These are phyloP conservation scores for Aphanomyces euteiches DNA, from an alignment of 352 stramenopile genomes.

Conservation along the genomic window DNA sequence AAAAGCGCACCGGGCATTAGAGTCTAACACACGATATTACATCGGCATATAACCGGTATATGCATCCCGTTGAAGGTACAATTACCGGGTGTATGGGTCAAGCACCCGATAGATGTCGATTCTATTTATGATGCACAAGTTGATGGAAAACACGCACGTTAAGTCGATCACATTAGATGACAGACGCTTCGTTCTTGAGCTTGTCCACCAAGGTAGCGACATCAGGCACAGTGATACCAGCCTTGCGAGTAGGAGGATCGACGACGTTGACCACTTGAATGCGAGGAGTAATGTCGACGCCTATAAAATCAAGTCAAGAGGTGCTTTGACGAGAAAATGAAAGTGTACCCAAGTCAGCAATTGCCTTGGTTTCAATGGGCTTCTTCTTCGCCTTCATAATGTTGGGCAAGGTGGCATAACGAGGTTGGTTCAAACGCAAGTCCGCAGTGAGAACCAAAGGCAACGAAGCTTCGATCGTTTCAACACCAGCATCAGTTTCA, in stretches of 20 bases:
- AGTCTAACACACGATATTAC: background rate
- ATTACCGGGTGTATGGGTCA: background rate
- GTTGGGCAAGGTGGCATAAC: constrained; percentile 98
- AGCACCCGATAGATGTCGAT: background rate
- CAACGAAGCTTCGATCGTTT: constrained; percentile 83
- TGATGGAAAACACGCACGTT: background rate
- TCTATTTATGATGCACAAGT: background rate
- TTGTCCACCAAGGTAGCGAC: constrained; percentile 96
- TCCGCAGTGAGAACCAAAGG: constrained; percentile 97
- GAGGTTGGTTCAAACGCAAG: constrained; percentile 97
- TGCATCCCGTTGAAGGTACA: background rate
- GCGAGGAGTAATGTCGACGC: constrained; percentile 66
- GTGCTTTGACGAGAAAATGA: background rate
- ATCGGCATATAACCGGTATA: background rate
- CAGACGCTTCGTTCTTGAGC: constrained; percentile 92
- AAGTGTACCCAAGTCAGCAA: constrained; percentile 48
- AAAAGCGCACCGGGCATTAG: background rate
- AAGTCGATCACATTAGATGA: constrained; percentile 59
- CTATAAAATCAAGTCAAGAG: constrained; percentile 22
- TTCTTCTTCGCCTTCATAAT: constrained; percentile 99
- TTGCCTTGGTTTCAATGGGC: constrained; percentile 76
- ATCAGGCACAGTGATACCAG: constrained; percentile 92
- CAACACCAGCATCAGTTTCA: constrained; percentile 93
- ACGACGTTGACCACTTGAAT: constrained; percentile 84
- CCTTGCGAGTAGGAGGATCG: constrained; percentile 90